Conservation (phyloP, 1,284 basidiomycete species). For the Thecaphora frezii region DNA sequence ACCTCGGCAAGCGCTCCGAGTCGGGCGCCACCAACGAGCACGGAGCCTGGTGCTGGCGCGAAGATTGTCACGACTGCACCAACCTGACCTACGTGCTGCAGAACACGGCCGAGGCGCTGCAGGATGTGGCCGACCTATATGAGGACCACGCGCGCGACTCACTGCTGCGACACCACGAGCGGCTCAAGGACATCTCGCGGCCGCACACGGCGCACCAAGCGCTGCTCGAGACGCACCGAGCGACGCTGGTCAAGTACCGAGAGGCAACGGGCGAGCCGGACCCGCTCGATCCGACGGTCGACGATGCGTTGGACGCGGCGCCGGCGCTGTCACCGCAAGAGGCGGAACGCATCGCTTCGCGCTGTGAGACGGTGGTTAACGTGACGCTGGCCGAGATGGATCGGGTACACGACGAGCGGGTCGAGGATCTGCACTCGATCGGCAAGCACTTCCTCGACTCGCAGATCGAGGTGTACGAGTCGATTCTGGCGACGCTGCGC, state of each 20-base stretch:
- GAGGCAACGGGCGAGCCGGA: slow-evolving; percentile 57
- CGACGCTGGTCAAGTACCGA: slow-evolving; percentile 61
- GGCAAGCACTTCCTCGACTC: slow-evolving; percentile 31
- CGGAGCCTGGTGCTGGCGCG: slow-evolving; percentile 83
- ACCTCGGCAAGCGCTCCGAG: slow-evolving; percentile 64
- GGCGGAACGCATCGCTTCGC: slow-evolving; percentile 65
- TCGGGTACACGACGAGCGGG: slow-evolving; percentile 54
- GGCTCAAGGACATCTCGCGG: slow-evolving; percentile 73
- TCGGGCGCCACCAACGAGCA: slow-evolving; percentile 66
- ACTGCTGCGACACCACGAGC: slow-evolving; percentile 73
- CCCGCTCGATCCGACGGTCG: slow-evolving; percentile 3
- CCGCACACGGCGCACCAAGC: slow-evolving; percentile 72
- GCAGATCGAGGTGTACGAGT: slow-evolving; percentile 42
- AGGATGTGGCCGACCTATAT: slow-evolving; percentile 73
- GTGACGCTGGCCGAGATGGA: slow-evolving; percentile 84
- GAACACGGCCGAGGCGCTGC: slow-evolving; percentile 72
- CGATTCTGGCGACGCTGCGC: slow-evolving; percentile 22
- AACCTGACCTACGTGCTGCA: slow-evolving; percentile 76
- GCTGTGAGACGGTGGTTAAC: slow-evolving; percentile 84
- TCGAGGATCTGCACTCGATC: slow-evolving; percentile 40
- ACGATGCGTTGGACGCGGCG: slow-evolving; percentile 1
- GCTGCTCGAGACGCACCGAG: slow-evolving; percentile 68
- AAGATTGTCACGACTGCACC: slow-evolving; percentile 74
- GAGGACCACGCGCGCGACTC: slow-evolving; percentile 74
- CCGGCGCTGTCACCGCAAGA: slow-evolving; percentile 5